Percentiles rank a stretch among this genome's conserved stretches.
Conservation (phyloP, 1,284 basidiomycete species). For the Pisolithus thermaeus region DNA sequence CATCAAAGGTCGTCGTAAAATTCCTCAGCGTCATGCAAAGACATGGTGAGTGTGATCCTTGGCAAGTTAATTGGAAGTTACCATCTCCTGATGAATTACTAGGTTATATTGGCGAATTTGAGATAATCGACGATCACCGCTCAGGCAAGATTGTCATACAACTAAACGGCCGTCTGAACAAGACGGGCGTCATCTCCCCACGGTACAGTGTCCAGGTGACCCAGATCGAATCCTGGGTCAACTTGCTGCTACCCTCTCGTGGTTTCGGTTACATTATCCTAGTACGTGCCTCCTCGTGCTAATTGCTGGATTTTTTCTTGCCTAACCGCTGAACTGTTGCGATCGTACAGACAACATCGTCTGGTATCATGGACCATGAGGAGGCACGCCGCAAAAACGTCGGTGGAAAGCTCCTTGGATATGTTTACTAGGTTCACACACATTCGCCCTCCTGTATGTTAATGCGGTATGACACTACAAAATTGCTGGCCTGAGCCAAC, state of each 20-base stretch:
- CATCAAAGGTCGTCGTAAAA: constrained; percentile 94
- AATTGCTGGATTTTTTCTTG: too few species aligned
- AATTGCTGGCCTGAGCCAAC: background rate
- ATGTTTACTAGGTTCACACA: constrained; percentile 60
- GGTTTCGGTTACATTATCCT: constrained; percentile 96
- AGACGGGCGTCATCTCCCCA: constrained; percentile 97
- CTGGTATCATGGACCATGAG: constrained; percentile 99
- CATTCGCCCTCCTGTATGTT: constrained; percentile 18
- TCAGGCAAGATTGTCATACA: constrained; percentile 98
- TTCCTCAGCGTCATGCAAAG: constrained; percentile 97
- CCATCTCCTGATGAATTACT: constrained; percentile 2
- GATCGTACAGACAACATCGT: constrained; percentile 78
- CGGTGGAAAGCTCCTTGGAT: constrained; percentile 85
- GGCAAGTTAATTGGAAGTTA: background rate
- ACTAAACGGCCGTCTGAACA: constrained; percentile 98
- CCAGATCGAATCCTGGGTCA: constrained; percentile 94
- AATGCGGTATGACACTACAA: constrained; percentile 2
- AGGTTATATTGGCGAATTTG: constrained; percentile 99
- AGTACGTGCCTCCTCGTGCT: constrained; percentile 35
- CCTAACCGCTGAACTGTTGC: constrained; percentile 1
- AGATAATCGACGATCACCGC: constrained; percentile 99
- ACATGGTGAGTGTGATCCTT: constrained; percentile 66
- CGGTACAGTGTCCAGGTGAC: constrained; percentile 95
- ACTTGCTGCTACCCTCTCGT: constrained; percentile 89
- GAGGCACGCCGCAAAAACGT: constrained; percentile 99